Conservation (phyloP, 2,329 filamentous ascomycete genomes). For the Penicillium sumatraense region DNA sequence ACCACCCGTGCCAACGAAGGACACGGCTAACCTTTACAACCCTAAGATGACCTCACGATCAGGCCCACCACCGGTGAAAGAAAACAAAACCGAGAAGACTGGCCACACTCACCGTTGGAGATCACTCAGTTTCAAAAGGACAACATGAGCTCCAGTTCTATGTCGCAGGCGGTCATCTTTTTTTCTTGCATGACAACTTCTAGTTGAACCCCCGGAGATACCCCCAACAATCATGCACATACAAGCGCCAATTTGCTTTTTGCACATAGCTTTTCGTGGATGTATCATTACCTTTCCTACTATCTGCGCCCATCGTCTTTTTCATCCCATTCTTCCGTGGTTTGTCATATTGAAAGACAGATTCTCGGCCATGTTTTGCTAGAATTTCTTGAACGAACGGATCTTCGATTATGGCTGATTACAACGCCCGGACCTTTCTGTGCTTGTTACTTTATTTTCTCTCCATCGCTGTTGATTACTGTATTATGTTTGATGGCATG, state of each 20-base stretch:
- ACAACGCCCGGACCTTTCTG: not conserved
- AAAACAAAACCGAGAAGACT: slow-evolving; percentile 17
- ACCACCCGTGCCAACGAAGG: slow-evolving; percentile 19
- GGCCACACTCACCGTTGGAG: slow-evolving; percentile 27
- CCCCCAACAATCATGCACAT: slow-evolving; percentile 27
- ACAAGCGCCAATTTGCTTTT: slow-evolving; percentile 23
- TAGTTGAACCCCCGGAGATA: slow-evolving; percentile 23
- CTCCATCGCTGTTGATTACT: slow-evolving; percentile 9
- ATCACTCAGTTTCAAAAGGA: slow-evolving; percentile 30
- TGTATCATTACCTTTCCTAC: slow-evolving; percentile 36
- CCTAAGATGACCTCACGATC: slow-evolving; percentile 24
- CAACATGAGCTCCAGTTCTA: slow-evolving; percentile 8
- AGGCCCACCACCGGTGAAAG: slow-evolving; percentile 16
- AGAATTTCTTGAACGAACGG: slow-evolving; percentile 15
- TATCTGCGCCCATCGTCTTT: slow-evolving; percentile 16
- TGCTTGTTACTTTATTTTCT: not conserved
- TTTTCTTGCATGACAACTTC: slow-evolving; percentile 16
- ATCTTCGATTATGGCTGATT: slow-evolving; percentile 10
- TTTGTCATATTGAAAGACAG: not conserved
- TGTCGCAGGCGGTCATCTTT: slow-evolving; percentile 12
- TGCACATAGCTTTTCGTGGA: slow-evolving; percentile 37
- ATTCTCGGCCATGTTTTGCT: slow-evolving; percentile 23
- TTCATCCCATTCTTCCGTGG: slow-evolving; percentile 14
- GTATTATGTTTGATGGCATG: slow-evolving; percentile 22
- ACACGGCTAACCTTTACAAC: slow-evolving; percentile 16